Percentiles rank a stretch among this genome's conserved stretches.
Conservation (phyloP, 352 stramenopile genomes). For the Phytophthora hibernalis region DNA sequence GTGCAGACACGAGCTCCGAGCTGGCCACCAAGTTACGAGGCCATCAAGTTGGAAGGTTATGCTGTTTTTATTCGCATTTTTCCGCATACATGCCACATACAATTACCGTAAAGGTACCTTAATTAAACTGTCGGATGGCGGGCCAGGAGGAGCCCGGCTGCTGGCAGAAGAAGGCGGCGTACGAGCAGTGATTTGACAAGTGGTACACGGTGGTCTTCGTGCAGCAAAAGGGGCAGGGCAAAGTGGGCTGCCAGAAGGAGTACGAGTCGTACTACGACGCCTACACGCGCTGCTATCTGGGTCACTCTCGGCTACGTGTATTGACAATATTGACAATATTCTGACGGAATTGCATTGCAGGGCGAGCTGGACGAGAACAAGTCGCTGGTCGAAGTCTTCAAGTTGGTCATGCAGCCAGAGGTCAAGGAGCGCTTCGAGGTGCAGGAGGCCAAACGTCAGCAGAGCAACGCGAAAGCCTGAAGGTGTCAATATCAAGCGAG, state of each 20-base stretch:
- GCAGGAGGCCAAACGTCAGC: slow-evolving; percentile 37
- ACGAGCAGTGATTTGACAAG: slow-evolving; percentile 88
- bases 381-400: slow-evolving; percentile 63
- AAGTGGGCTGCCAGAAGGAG: slow-evolving; percentile 80
- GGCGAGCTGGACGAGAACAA: slow-evolving; percentile 72
- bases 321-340: neutral
- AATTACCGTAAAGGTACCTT: no score
- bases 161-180: slow-evolving; percentile 78
- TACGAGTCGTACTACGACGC: no score
- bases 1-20: no score
- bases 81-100: no score
- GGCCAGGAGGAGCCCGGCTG: slow-evolving; percentile 55
- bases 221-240: slow-evolving; percentile 74
- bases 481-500: neutral
- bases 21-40: no score
- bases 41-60: no score
- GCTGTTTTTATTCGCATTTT: no score
- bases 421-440: slow-evolving; percentile 61
- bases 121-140: slow-evolving; percentile 25
- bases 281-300: slow-evolving; percentile 79
- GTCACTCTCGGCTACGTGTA: neutral
- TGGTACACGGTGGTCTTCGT: slow-evolving; percentile 90
- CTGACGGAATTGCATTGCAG: slow-evolving; percentile 27
- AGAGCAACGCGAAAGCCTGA: slow-evolving; percentile 5
- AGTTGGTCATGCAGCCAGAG: slow-evolving; percentile 70